A percentile compares a stretch with the other conserved stretches of the same genome.
phyloP scores from a whole-genome alignment of 1,139 yeast species.

The Zygosaccharomyces sapae region DNA sequence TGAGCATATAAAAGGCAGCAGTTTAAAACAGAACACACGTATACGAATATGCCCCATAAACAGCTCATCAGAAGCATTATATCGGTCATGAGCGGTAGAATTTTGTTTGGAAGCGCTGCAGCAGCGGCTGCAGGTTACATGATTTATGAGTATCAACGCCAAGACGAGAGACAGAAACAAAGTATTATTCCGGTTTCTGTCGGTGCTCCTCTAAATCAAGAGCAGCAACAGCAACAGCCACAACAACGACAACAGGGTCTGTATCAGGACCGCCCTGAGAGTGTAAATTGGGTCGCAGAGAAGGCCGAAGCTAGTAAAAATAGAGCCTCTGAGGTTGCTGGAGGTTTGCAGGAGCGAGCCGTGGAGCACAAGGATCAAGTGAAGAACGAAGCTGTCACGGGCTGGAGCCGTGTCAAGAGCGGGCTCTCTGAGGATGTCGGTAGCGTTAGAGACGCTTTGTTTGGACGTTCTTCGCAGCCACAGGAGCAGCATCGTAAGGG shows the following conservation, averaged over 20 bases:
- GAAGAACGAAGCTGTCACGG: constrained; percentile 15
- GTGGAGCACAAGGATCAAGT: constrained; percentile 14
- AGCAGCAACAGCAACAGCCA: not conserved
- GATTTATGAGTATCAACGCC: constrained; percentile 22
- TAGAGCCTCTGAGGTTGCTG: constrained; percentile 15
- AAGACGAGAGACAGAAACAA: constrained; percentile 18
- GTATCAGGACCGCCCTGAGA: constrained; percentile 8
- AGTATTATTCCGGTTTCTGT: constrained; percentile 5
- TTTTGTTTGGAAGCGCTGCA: constrained; percentile 23
- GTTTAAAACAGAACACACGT: not conserved
- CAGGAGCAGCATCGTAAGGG: not conserved
- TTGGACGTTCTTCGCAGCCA: constrained; percentile 3
- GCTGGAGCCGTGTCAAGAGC: constrained; percentile 21
- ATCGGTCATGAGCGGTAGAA: constrained; percentile 17
- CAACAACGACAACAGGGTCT: constrained; percentile 10
- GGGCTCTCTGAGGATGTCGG: constrained; percentile 22
- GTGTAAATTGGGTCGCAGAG: constrained; percentile 20
- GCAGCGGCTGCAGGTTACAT: constrained; percentile 25
- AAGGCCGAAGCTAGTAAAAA: constrained; percentile 16
- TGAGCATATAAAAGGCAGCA: constrained; percentile 1
- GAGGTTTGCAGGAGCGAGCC: constrained; percentile 15
- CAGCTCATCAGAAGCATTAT: too few species aligned
- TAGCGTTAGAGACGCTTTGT: constrained; percentile 21
- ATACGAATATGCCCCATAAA: too few species aligned
- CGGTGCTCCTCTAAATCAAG: constrained; percentile 1